Conservation (phyloP, 2,329 filamentous ascomycete genomes). For the Cordyceps javanica region DNA sequence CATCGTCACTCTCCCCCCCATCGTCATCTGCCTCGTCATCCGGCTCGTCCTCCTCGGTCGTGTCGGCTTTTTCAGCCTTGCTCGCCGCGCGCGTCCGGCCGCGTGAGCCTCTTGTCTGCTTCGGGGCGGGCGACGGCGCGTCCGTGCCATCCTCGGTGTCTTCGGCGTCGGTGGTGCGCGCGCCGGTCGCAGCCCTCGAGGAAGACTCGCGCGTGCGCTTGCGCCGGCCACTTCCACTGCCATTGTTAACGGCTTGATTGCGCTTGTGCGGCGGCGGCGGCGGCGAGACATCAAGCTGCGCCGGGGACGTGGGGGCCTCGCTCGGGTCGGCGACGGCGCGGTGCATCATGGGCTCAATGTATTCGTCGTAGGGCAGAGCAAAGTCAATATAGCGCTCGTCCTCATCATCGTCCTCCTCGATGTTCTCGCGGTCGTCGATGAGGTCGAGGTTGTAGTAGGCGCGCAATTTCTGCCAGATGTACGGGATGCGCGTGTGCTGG, state of each 20-base stretch:
- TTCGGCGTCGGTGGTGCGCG: constrained; percentile 39
- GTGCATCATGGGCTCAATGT: constrained; percentile 41
- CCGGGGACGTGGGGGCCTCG: constrained; percentile 42
- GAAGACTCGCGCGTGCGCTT: constrained; percentile 29
- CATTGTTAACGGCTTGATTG: neutral
- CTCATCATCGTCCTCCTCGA: constrained; percentile 52
- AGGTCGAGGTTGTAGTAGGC: constrained; percentile 79
- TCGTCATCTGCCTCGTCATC: constrained; percentile 23
- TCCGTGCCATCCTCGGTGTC: constrained; percentile 43
- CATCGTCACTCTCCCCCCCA: constrained; percentile 12
- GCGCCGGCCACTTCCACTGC: constrained; percentile 30
- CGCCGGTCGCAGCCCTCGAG: constrained; percentile 15
- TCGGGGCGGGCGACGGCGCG: constrained; percentile 25
- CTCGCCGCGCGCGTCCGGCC: constrained; percentile 37
- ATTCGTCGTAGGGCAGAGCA: constrained; percentile 46
- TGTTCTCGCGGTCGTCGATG: constrained; percentile 77
- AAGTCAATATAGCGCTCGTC: constrained; percentile 61
- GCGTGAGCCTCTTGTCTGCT: constrained; percentile 36
- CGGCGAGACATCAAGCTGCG: constrained; percentile 33
- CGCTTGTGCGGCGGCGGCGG: constrained; percentile 16
- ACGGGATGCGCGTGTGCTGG: constrained; percentile 79
- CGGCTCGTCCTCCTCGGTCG: constrained; percentile 25
- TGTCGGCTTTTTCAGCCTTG: constrained; percentile 23
- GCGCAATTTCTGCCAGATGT: constrained; percentile 84
- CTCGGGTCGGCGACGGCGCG: constrained; percentile 38